Base-by-base conservation (phyloP, 2,329 filamentous ascomycete species). In the Aspergillus felis region DNA sequence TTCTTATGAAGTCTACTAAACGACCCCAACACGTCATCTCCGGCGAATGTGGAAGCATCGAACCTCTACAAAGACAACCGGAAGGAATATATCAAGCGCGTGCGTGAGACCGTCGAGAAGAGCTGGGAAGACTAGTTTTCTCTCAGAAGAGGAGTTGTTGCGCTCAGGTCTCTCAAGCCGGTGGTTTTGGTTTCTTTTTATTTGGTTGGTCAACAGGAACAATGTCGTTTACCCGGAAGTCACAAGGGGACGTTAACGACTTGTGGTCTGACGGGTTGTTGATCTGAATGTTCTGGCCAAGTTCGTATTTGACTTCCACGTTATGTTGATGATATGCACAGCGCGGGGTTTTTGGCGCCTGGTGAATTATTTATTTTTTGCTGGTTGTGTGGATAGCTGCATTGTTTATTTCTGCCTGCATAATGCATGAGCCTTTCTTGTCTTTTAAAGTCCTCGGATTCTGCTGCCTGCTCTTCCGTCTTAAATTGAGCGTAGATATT, bases 1-100 rank as follows among this genome's bases (percentile, higher is more conserved):
- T 14, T 20, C 55, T 38, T 8, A 4, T 42, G 7, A 61, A 97
- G 93, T 85, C 78, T 99, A 48, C 83, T 99, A 14, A 97, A 99
- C 76, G 94, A 99, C 67, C 94, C 94, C 1, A 99, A 99, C 75
- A 99, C 94, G n/a, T 94, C 91, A 57, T 96, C 92, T 1, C 94
- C 94, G 0, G 94, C 94, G 56, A 99, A 99, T 69, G 94, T 97
- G 67, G 94, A 99, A 78, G 94, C 94, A 1, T 96, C 92, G 55
- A 99, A 97, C 73, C 82, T 97, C 8, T 99, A 97, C 82, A 97
- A 97, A 75, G 94, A 99, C 72, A 97, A 97, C 76, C 85, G 92
- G 61, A 92, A 92, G 74, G 94, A 99, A 72, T 99, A 99, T 72
- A 90, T 88, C 27, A 99, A 99, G 81, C 83, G 92, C 20, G 94